Conservation (phyloP, 106 monocot species). For the Dendrobium catenatum region DNA sequence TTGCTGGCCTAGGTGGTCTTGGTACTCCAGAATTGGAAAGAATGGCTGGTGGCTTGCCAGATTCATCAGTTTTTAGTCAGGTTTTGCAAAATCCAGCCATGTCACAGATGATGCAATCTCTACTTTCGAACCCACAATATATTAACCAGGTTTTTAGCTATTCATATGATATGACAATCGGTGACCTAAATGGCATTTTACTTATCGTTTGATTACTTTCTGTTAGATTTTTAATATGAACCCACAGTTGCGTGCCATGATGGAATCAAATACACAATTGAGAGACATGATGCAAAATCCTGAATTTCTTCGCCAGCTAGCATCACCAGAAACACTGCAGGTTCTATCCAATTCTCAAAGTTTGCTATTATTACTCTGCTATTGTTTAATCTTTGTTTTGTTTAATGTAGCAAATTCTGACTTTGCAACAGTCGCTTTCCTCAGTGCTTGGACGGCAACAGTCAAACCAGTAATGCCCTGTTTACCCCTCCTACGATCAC, state of each 20-base stretch:
- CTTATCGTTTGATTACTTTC: neutral
- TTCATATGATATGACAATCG: neutral
- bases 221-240: constrained; percentile 46
- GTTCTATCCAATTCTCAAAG: neutral
- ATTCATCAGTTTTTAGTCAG: constrained; percentile 51
- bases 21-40: constrained; percentile 61
- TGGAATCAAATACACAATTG: constrained; percentile 61
- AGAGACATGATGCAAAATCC: constrained; percentile 85
- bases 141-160: constrained; percentile 57
- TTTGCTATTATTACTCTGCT: neutral
- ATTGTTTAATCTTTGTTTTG: constrained; percentile 7
- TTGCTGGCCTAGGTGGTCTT: constrained; percentile 52
- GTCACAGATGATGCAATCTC: constrained; percentile 69
- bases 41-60: constrained; percentile 48
- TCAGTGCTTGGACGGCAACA: constrained; percentile 43
- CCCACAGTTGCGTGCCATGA: constrained; percentile 52
- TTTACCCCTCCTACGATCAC: neutral
- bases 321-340: constrained; percentile 53
- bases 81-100: constrained; percentile 76
- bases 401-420: constrained; percentile 54
- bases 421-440: constrained; percentile 51
- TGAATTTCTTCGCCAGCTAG: constrained; percentile 68
- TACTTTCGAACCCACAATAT: constrained; percentile 79
- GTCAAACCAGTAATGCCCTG: constrained; percentile 46
- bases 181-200: neutral